Base-by-base conservation (phyloP, 1,284 basidiomycete species). In the Tausonia pullulans region DNA sequence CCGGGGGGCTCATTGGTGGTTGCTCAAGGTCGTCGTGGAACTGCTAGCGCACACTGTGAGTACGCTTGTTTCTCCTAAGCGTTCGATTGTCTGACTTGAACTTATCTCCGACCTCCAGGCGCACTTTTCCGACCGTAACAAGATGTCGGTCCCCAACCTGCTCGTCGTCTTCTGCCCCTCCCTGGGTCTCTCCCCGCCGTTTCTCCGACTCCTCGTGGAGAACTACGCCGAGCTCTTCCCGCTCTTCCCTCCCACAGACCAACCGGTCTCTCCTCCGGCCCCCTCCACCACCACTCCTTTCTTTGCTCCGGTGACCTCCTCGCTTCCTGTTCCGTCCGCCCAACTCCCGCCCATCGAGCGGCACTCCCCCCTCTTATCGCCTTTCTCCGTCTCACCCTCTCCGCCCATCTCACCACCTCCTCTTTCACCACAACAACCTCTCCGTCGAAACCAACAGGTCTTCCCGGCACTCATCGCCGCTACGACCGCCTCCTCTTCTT, bases 81-180 rank as follows among this genome's bases (percentile, higher is more conserved):
- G 56, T 49, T 46, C 61, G 44, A 27, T 27, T 27, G 27, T 65
- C 66, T 56, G 65, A 65, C 40, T 55, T 27, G 60, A 43, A 11
- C 41, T 5, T 11, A 61, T 40, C 39, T 63, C 27, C 27, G 27
- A 27, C 27, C 27, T 27, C 27, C 27, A 27, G 27, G 27, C 27
- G 2, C 27, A 27, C 27, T 27, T 53, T 51, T 66, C 43, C 67
- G 48, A 10, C 54, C 82, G 83, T 71, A 91, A 87, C 48, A 88
- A 87, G 78, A 91, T 91, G 88, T 87, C 87, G 1, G 72, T 91
- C 69, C 86, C 84, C 72, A 91, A 91, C 71, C 74, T 91, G 69
- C 75, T 90, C 43, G 76, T 90, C 55, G 83, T 90, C 61, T 84
- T 91, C 72, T 88, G 86, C 69, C 88, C 88, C 16, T 90, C 85